Base-by-base conservation (phyloP, 73 alveolate species). In the Effrenium voratum region DNA sequence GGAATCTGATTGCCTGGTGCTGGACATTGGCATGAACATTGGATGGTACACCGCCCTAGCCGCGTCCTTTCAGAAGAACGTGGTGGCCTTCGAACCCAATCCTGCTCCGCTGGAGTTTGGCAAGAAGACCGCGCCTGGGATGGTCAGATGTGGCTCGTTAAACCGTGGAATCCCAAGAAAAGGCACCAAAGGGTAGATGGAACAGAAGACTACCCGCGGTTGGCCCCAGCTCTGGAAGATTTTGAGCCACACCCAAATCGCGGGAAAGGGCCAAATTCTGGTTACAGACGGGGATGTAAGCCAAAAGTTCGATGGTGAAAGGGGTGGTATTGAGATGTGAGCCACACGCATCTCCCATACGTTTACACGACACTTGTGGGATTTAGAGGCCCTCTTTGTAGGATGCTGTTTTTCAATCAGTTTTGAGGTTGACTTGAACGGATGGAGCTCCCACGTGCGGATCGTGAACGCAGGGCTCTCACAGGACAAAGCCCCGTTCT, bases 11-110 rank as follows among this genome's bases (percentile, higher is more conserved):
- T 52, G 63, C 63, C 19, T 52, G 63, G 63, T 52, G 63, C 26
- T 52, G 63, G 63, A 52, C 19, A 52, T 52, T 52, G 77, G 77
- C 77, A 66, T 66, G 77, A 66, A 66, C 77, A 66, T 66, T 26
- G 77, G 77, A 13, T 66, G 77, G 77, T 66, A 66, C 77, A 66
- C 77, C 32, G 77, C 43, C 38, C 77, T 66, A 34, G n/a, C 77
- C 41, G 77, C 77, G 40, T 13, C 77, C 5, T 32, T 26, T 32
- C 43, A 32, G 43, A 66, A 66, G 77, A 66, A 66, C 22, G 77
- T 66, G 12, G 12, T 66, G 41, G 77, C 77, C n/a, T 66, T 66
- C 38, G 77, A 66, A 34, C 77, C 77, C 43, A 66, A 66, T 32
- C 77, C 77, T 19, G 77, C 77, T 5, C 77, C 77, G 12, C 5